Conservation (phyloP, 202 grass and related monocot genomes). For the Carex arenaria region DNA sequence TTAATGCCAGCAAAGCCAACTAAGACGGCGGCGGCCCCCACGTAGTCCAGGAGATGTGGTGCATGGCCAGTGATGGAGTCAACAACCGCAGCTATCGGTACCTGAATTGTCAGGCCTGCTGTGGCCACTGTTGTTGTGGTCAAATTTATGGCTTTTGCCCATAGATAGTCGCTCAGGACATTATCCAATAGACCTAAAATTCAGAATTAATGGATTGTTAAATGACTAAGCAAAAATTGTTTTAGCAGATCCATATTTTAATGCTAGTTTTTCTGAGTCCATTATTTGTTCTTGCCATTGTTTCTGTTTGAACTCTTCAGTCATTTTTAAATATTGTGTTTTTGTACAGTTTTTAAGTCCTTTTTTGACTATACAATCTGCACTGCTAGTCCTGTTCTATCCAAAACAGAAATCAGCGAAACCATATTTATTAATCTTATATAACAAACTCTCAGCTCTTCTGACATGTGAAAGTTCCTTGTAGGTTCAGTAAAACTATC, state of each 20-base stretch:
- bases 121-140: conserved; percentile 95
- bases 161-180: conserved; percentile 89
- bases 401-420: background rate
- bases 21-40: conserved; percentile 73
- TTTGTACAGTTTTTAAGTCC: background rate
- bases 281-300: background rate
- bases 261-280: background rate
- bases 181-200: conserved; percentile 83
- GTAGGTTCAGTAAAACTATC: background rate
- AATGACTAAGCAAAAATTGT: background rate
- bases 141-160: conserved; percentile 84
- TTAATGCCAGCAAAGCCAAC: conserved; percentile 90
- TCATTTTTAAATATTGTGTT: background rate
- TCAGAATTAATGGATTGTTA: background rate
- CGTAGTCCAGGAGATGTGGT: conserved; percentile 55
- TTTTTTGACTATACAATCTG: background rate
- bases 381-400: background rate
- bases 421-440: background rate
- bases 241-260: background rate
- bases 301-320: background rate
- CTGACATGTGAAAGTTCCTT: background rate
- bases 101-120: conserved; percentile 85
- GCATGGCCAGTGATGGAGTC: conserved; percentile 76
- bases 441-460: background rate
- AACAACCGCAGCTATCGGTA: conserved; percentile 85